A percentile compares a stretch with the other conserved stretches of the same genome.
Evolutionary conservation across 352 stramenopile genomes (phyloP).

Genomic region (Plasmopara muralis): DNA sequence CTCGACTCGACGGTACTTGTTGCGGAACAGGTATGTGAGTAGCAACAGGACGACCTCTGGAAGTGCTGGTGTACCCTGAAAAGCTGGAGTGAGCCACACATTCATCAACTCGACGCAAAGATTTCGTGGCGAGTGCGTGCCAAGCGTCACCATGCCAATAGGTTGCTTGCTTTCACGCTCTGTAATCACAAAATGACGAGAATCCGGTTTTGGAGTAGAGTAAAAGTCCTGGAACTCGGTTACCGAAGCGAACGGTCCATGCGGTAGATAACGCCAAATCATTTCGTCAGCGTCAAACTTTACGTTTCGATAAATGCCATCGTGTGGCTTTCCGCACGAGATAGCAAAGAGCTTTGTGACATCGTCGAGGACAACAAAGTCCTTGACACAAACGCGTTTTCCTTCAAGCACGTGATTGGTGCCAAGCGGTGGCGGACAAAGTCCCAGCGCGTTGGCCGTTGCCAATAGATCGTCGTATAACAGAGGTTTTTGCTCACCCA

Average conservation of each 20-base stretch:
- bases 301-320: slow-evolving; percentile 56
- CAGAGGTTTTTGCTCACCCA: slow-evolving; percentile 70
- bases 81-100: slow-evolving; percentile 76
- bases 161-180: slow-evolving; percentile 36
- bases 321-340: slow-evolving; percentile 36
- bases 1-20: slow-evolving; percentile 81
- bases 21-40: slow-evolving; percentile 63
- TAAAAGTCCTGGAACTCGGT: slow-evolving; percentile 39
- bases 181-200: slow-evolving; percentile 60
- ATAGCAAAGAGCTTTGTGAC: slow-evolving; percentile 31
- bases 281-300: slow-evolving; percentile 68
- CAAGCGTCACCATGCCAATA: slow-evolving; percentile 78
- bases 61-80: slow-evolving; percentile 47
- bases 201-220: slow-evolving; percentile 21
- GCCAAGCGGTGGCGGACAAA: slow-evolving; percentile 32
- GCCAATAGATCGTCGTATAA: slow-evolving; percentile 85
- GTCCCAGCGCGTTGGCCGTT: slow-evolving; percentile 25
- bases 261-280: slow-evolving; percentile 66
- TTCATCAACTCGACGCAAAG: slow-evolving; percentile 73
- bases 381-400: slow-evolving; percentile 35
- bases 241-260: slow-evolving; percentile 47
- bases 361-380: slow-evolving; percentile 34
- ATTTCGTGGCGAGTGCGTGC: slow-evolving; percentile 64
- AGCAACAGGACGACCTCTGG: slow-evolving; percentile 65
- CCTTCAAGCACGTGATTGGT: slow-evolving; percentile 25